phyloP scores from a whole-genome alignment of 257 asterid species.

The Plantago ovata region DNA sequence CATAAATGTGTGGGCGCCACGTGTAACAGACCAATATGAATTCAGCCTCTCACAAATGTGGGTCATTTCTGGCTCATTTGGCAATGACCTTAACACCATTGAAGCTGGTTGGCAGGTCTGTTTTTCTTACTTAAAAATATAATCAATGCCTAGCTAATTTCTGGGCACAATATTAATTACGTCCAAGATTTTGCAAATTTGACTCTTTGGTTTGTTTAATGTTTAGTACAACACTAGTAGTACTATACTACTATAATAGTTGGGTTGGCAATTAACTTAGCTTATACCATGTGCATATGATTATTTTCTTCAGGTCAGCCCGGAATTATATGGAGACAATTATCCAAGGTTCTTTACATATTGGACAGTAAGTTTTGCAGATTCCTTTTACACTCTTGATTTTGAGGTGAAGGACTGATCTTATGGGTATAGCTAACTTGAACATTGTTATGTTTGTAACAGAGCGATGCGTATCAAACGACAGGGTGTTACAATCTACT shows the following conservation, averaged over 20 bases:
- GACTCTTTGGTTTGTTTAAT: too few relatives aligned
- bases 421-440: too few relatives aligned
- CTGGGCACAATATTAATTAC: too few relatives aligned
- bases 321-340: conserved; percentile 77
- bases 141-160: neutral
- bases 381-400: too few relatives aligned
- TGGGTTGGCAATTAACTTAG: neutral
- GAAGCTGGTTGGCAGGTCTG: conserved; percentile 99
- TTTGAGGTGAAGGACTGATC: too few relatives aligned
- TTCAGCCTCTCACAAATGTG: conserved; percentile 90
- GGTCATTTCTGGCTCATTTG: conserved; percentile 89
- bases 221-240: too few relatives aligned
- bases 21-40: conserved; percentile 74
- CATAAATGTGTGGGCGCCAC: conserved; percentile 91
- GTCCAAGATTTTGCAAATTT: neutral
- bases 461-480: conserved; percentile 97
- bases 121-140: neutral
- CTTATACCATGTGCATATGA: conserved; percentile 4
- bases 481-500: conserved; percentile 90
- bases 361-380: conserved; percentile 68
- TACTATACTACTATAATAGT: too few relatives aligned
- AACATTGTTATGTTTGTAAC: too few relatives aligned
- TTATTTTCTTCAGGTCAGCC: conserved; percentile 83
- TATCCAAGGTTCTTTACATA: conserved; percentile 89
- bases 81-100: conserved; percentile 91